phyloP scores from a whole-genome alignment of 2,329 filamentous ascomycete species.

The Talaromyces sp. region DNA sequence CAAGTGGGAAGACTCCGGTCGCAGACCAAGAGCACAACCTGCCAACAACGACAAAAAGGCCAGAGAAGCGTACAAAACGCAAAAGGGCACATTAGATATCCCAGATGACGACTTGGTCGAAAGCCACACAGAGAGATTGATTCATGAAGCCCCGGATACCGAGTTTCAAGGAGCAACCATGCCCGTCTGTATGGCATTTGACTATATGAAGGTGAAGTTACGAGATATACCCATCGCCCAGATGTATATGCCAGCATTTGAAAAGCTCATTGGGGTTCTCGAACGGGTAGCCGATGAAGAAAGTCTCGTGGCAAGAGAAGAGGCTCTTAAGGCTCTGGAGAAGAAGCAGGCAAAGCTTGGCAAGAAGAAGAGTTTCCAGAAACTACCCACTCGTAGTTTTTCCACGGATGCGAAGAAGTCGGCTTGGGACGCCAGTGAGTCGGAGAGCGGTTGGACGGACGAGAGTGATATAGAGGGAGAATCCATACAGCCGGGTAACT shows the following conservation, averaged over 20 bases:
- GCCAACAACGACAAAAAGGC: not conserved
- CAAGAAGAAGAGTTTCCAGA: conserved; percentile 22
- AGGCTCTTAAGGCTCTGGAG: conserved; percentile 19
- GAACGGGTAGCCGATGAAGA: conserved; percentile 35
- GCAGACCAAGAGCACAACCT: not conserved
- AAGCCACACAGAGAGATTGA: not conserved
- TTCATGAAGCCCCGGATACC: not conserved
- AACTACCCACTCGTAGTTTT: conserved; percentile 1
- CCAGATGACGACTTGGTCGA: not conserved
- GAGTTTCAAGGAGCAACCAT: conserved; percentile 34
- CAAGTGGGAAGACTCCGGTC: conserved; percentile 22
- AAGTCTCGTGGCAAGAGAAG: conserved; percentile 19
- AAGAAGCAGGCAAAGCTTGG: conserved; percentile 24
- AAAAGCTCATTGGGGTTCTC: conserved; percentile 48
- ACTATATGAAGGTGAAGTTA: conserved; percentile 61
- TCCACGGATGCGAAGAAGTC: conserved; percentile 20
- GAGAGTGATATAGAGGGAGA: conserved; percentile 16
- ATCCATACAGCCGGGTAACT: not conserved
- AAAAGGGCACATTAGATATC: not conserved
- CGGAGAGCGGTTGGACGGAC: conserved; percentile 34
- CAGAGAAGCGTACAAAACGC: not conserved
- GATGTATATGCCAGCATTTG: conserved; percentile 54
- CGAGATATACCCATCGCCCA: conserved; percentile 57
- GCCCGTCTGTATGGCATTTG: conserved; percentile 58
- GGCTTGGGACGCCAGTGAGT: conserved; percentile 36